These are phyloP conservation scores for Cytospora schulzeri DNA, from an alignment of 2,329 filamentous ascomycete genomes.

Conservation along the genomic window DNA sequence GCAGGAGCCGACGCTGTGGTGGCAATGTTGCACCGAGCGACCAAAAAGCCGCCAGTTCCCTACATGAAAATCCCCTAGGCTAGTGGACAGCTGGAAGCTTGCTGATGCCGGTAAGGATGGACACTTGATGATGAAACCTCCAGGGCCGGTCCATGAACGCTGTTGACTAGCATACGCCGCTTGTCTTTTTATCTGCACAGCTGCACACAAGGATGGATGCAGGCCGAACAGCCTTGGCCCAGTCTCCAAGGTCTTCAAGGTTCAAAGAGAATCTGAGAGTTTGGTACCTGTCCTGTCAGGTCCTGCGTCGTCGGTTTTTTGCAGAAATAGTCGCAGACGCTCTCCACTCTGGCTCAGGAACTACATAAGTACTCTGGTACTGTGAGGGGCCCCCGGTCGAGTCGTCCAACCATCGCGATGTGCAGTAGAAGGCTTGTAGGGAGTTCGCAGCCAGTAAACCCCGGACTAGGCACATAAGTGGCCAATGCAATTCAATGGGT, in stretches of 20 bases:
- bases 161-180: constrained; percentile 11
- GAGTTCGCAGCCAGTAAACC: constrained; percentile 20
- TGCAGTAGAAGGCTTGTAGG: constrained; percentile 13
- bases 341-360: constrained; percentile 27
- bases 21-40: constrained; percentile 27
- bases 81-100: constrained; percentile 16
- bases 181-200: not conserved
- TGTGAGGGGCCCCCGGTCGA: constrained; percentile 11
- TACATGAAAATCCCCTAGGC: constrained; percentile 26
- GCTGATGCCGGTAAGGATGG: constrained; percentile 19
- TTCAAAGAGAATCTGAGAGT: not conserved
- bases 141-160: constrained; percentile 27
- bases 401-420: constrained; percentile 17
- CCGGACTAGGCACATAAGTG: constrained; percentile 20
- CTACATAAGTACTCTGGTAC: constrained; percentile 1
- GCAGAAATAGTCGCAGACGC: constrained; percentile 9
- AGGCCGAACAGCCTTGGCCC: not conserved
- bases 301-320: constrained; percentile 6
- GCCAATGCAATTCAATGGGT: constrained; percentile 17
- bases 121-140: constrained; percentile 20
- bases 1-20: constrained; percentile 25
- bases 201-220: not conserved
- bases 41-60: constrained; percentile 21
- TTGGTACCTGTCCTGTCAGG: not conserved
- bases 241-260: not conserved